Evolutionary conservation across 768 basidiomycete genomes (phyloP).

Genomic region (Auricularia sp.): DNA sequence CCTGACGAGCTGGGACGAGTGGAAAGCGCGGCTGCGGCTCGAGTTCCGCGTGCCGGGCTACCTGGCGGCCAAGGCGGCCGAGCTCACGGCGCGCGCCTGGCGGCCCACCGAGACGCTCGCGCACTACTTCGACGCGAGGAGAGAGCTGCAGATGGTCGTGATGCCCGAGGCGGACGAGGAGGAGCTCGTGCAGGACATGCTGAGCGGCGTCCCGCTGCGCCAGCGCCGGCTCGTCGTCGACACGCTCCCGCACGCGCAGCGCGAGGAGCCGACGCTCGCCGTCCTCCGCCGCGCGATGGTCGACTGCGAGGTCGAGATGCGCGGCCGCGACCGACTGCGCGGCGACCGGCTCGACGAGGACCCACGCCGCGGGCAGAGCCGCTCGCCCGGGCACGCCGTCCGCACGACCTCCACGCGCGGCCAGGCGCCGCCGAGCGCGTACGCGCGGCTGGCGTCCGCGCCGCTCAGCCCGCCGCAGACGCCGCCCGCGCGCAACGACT

Average conservation of each 20-base stretch:
- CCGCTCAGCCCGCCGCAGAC: not conserved
- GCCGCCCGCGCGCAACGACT: not conserved
- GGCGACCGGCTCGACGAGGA: not conserved
- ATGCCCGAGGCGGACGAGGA: not conserved
- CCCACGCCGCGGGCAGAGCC: not conserved
- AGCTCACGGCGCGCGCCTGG: not conserved
- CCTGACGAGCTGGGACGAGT: not conserved
- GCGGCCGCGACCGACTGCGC: not conserved
- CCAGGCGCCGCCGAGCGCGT: not conserved
- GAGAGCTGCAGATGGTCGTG: not conserved
- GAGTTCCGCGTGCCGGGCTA: not conserved
- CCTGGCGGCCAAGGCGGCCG: not conserved
- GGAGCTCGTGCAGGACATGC: not conserved
- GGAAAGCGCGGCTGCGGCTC: not conserved
- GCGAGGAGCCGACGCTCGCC: not conserved
- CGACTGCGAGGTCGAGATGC: not conserved
- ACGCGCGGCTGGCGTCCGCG: not conserved
- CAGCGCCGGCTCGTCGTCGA: not conserved
- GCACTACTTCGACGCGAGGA: not conserved
- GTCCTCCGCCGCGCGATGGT: not conserved
- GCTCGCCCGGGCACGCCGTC: not conserved
- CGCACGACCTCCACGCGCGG: too few species aligned
- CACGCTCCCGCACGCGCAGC: not conserved
- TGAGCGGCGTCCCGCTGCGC: not conserved
- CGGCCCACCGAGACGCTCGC: not conserved